Evolutionary conservation across 2,329 filamentous ascomycete species (phyloP).

Genomic region (Trichoderma arundinaceum): DNA sequence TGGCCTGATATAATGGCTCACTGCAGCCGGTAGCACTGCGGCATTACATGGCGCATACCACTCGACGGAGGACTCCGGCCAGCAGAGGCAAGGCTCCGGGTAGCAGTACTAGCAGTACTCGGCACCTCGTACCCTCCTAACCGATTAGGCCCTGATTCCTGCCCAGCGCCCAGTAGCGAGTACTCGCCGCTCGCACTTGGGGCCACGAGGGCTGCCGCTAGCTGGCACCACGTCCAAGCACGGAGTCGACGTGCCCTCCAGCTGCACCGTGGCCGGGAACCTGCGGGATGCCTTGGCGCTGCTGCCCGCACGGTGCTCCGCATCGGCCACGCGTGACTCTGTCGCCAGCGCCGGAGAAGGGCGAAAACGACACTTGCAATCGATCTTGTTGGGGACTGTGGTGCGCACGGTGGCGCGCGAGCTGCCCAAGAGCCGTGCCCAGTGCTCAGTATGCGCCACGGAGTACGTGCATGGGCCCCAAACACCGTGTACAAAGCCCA

Average conservation of each 20-base stretch:
- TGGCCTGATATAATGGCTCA: slow-evolving; percentile 13
- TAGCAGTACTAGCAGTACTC: too few relatives aligned
- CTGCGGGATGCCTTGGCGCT: slow-evolving; percentile 14
- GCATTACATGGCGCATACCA: too few relatives aligned
- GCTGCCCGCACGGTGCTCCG: slow-evolving; percentile 28
- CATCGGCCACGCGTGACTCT: slow-evolving; percentile 26
- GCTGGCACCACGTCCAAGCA: not conserved
- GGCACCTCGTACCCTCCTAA: slow-evolving; percentile 1
- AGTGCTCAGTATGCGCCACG: slow-evolving; percentile 10
- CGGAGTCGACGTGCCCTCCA: not conserved
- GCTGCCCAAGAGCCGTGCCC: not conserved
- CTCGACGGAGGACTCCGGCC: slow-evolving; percentile 8
- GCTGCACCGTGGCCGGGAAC: slow-evolving; percentile 22
- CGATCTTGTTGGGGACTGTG: not conserved
- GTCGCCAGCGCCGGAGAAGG: not conserved
- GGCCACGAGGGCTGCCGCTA: too few relatives aligned
- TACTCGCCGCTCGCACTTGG: not conserved
- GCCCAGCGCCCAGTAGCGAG: not conserved
- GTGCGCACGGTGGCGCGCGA: not conserved
- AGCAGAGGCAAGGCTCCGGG: not conserved
- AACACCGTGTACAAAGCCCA: slow-evolving; percentile 25
- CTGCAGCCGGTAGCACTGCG: too few relatives aligned
- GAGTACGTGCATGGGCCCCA: slow-evolving; percentile 28
- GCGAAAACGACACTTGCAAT: not conserved
- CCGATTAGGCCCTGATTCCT: slow-evolving; percentile 11